Evolutionary conservation across 805 yeast species (phyloP).

Genomic region (Clavispora vitiphila): DNA sequence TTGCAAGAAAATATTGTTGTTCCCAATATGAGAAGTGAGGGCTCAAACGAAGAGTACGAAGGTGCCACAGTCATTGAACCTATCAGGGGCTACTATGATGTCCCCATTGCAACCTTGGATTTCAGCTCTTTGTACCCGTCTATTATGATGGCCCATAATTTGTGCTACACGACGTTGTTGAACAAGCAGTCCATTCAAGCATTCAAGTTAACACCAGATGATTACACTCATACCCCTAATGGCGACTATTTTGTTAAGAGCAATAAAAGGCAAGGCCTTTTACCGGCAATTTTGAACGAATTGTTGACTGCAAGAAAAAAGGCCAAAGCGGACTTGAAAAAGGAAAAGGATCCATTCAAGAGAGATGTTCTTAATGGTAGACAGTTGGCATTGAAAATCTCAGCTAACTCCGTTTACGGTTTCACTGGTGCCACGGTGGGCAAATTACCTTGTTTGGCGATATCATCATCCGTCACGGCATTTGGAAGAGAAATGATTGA

Average conservation of each 20-base stretch:
- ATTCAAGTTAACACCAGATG: constrained; percentile 59
- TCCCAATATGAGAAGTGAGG: constrained; percentile 83
- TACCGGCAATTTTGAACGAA: constrained; percentile 90
- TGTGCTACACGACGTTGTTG: constrained; percentile 88
- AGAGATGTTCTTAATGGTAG: constrained; percentile 94
- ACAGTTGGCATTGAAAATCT: constrained; percentile 90
- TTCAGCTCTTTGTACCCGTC: constrained; percentile 97
- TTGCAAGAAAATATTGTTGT: constrained; percentile 78
- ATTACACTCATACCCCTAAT: constrained; percentile 84
- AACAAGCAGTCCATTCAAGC: constrained; percentile 64
- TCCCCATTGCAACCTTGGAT: constrained; percentile 96
- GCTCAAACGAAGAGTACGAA: constrained; percentile 87
- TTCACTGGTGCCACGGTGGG: constrained; percentile 99
- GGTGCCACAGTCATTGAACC: constrained; percentile 99
- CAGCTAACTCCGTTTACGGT: constrained; percentile 98
- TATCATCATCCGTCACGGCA: constrained; percentile 92
- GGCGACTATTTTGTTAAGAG: constrained; percentile 85
- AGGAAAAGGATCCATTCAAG: constrained; percentile 91
- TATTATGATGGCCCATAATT: constrained; percentile 82
- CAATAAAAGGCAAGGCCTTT: constrained; percentile 67
- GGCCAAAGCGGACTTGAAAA: constrained; percentile 85
- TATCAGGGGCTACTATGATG: constrained; percentile 88
- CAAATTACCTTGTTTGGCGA: constrained; percentile 91
- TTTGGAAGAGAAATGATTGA: constrained; percentile 98
- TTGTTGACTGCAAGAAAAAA: constrained; percentile 85